Evolutionary conservation across 495 filamentous ascomycete genomes (phyloP), one percentile per base, ranked within the genome.

Genomic region (Penicillium desertorum): DNA sequence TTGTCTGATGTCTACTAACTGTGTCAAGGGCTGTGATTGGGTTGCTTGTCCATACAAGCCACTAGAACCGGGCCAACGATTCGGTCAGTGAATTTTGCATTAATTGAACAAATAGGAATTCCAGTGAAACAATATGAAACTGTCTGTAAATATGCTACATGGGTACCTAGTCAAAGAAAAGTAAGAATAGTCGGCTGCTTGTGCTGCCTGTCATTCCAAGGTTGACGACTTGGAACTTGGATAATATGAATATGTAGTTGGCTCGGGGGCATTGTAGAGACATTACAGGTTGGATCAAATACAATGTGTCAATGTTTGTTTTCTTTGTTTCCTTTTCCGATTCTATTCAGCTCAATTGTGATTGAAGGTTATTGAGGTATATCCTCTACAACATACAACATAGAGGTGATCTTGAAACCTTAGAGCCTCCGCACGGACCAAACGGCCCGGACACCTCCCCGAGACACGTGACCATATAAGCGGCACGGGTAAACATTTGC

Each of bases 51-150:
- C 66, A 12, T 69, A 69, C 16, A 57, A 45, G 41, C 59, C 11
- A 9, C n/a, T 69, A 39, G 62, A 59, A 36, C 66, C 66, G 11
- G 66, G 66, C 4, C 57, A 69, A 51, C 62, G 60, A 29, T 69
- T 69, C 42, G 66, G 66, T 20, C 20, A 27, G n/a, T 55, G 47
- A 9, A n/a, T 17, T 43, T 12, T 19, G 8, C 16, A 37, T 23
- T 5, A 29, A 9, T n/a, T 17, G 7, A 14, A 51, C n/a, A 12
- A 16, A 8, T 3, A n/a, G 1, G 14, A 27, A 23, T 27, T 5
- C 2, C 16, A 14, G 44, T 17, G 36, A 8, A 39, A 9, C 1
- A 17, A n/a, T 29, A 46, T 3, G 1, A 29, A 22, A 8, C 25
- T 27, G 4, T 16, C 1, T 16, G 23, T 29, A 6, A 3, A 29